Conservation (phyloP, 2,329 filamentous ascomycete genomes). For the Didymella segeticola region DNA sequence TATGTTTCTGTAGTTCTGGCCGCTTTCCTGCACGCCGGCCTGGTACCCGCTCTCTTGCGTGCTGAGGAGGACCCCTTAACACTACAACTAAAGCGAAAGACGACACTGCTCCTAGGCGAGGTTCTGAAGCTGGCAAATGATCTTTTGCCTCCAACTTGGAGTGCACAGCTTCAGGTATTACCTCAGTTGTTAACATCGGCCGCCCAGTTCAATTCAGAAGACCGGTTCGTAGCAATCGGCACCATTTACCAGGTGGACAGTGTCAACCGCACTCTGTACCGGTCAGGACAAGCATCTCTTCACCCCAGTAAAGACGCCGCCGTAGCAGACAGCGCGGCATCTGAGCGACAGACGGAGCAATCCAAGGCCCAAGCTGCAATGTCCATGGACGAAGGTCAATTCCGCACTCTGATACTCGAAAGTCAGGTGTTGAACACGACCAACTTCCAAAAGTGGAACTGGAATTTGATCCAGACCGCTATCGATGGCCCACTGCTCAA, state of each 20-base stretch:
- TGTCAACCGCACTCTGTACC: slow-evolving; percentile 89
- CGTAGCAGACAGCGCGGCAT: slow-evolving; percentile 24
- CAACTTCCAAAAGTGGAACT: slow-evolving; percentile 96
- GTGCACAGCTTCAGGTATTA: slow-evolving; percentile 82
- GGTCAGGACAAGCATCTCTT: slow-evolving; percentile 65
- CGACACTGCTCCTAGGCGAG: slow-evolving; percentile 88
- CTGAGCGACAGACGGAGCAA: slow-evolving; percentile 51
- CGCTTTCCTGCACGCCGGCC: slow-evolving; percentile 80
- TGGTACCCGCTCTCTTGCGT: slow-evolving; percentile 62
- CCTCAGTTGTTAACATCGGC: slow-evolving; percentile 84
- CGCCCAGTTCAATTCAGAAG: slow-evolving; percentile 72
- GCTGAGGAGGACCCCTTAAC: slow-evolving; percentile 74
- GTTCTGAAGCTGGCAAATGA: slow-evolving; percentile 88
- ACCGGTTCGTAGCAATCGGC: slow-evolving; percentile 80
- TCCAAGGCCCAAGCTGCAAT: slow-evolving; percentile 63
- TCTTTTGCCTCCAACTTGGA: slow-evolving; percentile 81
- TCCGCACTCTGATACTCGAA: slow-evolving; percentile 71
- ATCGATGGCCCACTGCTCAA: slow-evolving; percentile 93
- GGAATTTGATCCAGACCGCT: slow-evolving; percentile 88
- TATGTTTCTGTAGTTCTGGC: slow-evolving; percentile 90
- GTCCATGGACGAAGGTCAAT: slow-evolving; percentile 69
- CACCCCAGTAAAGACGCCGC: slow-evolving; percentile 39
- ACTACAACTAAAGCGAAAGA: slow-evolving; percentile 79
- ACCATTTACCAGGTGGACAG: slow-evolving; percentile 99
- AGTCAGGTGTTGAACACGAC: slow-evolving; percentile 87